phyloP scores from a whole-genome alignment of 495 filamentous ascomycete genomes.

The Xylaria scruposa region DNA sequence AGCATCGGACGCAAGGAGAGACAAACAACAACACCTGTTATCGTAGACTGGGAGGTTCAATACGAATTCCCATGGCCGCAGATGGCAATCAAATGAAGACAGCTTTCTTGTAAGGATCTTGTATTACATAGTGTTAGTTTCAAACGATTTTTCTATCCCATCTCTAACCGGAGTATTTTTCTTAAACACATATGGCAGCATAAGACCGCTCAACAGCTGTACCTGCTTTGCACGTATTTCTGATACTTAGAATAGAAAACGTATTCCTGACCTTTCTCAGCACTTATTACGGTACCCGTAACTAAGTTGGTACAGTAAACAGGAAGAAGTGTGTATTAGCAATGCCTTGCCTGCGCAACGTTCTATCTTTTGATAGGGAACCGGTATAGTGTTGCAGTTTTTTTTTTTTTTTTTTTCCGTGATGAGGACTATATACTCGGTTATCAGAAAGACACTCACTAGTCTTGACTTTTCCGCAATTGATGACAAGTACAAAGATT shows the following conservation, averaged over 20 bases:
- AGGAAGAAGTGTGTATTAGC: too few relatives aligned
- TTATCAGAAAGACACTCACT: neutral
- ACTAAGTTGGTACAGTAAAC: too few relatives aligned
- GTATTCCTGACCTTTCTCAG: neutral
- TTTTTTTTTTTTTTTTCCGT: too few relatives aligned
- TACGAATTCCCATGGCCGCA: neutral
- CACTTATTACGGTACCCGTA: too few relatives aligned
- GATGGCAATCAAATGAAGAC: neutral
- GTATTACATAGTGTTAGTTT: neutral
- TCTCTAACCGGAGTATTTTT: neutral
- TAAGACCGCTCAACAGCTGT: neutral
- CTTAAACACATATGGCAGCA: neutral
- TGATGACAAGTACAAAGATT: neutral
- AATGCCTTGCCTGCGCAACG: too few relatives aligned
- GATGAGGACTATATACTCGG: neutral
- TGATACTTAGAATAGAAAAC: neutral
- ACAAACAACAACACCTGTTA: neutral
- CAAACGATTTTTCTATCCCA: neutral
- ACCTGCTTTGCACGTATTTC: neutral
- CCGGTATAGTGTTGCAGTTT: too few relatives aligned
- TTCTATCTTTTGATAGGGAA: too few relatives aligned
- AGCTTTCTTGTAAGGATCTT: neutral
- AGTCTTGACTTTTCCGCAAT: neutral
- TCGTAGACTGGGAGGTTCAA: neutral
- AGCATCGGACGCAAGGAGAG: neutral